Conservation (phyloP, 129 eudicot species). For the carrot (Daucus carota) region DH1_v3.0 NC_030389.2:44050501-44051000, state of each 20-base stretch:
- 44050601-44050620: constrained; percentile 1
- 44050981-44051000: constrained; percentile 31
- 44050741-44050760: constrained; percentile 4
- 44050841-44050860: neutral
- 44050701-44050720: neutral
- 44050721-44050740: constrained; percentile 4
- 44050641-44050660: neutral
- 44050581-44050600: neutral
- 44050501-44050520: neutral
- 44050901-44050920: neutral
- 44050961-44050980: constrained; percentile 23
- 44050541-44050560: neutral
- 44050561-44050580: neutral
- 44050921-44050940: neutral
- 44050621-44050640: neutral
- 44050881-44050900: neutral
- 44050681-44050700: neutral
- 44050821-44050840: neutral
- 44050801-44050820: constrained; percentile 7
- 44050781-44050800: neutral
- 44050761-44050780: neutral
- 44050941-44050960: neutral
- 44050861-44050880: neutral
- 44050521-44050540: neutral
- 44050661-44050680: neutral